These are phyloP conservation scores for Eimeria falciformis DNA, from an alignment of 169 alveolate genomes.

Conservation along the genomic window DNA sequence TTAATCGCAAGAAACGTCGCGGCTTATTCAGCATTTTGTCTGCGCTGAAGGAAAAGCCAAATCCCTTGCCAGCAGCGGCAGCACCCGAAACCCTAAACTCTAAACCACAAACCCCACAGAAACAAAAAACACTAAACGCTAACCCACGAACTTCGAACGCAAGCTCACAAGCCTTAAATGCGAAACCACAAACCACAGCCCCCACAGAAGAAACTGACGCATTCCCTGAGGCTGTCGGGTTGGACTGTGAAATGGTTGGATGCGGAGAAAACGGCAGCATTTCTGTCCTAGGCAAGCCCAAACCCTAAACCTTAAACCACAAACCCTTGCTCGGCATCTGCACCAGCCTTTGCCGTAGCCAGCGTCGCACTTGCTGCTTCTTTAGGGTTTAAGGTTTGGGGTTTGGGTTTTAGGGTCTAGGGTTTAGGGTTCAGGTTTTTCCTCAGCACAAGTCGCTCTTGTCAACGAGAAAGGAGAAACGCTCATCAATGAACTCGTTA, in stretches of 20 bases:
- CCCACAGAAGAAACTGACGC: neutral
- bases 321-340: too few species aligned
- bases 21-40: neutral
- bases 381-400: too few species aligned
- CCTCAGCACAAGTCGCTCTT: slow-evolving; percentile 37
- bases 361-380: too few species aligned
- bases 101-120: neutral
- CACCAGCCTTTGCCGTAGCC: too few species aligned
- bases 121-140: neutral
- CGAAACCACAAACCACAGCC: neutral
- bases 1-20: neutral
- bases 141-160: neutral
- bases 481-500: slow-evolving; percentile 33
- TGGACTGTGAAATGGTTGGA: slow-evolving; percentile 63
- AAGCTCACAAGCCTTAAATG: neutral
- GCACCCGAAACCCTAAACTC: slow-evolving; percentile 8
- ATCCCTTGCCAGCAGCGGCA: neutral
- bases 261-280: neutral
- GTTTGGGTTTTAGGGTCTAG: too few species aligned
- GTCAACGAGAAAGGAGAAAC: slow-evolving; percentile 28
- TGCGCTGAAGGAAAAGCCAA: neutral
- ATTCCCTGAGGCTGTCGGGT: neutral
- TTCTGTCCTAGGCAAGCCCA: neutral
- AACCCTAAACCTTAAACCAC: too few species aligned
- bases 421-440: too few species aligned